phyloP scores from a whole-genome alignment of 495 filamentous ascomycete species.

The Aspergillus carlsbadensis region DNA sequence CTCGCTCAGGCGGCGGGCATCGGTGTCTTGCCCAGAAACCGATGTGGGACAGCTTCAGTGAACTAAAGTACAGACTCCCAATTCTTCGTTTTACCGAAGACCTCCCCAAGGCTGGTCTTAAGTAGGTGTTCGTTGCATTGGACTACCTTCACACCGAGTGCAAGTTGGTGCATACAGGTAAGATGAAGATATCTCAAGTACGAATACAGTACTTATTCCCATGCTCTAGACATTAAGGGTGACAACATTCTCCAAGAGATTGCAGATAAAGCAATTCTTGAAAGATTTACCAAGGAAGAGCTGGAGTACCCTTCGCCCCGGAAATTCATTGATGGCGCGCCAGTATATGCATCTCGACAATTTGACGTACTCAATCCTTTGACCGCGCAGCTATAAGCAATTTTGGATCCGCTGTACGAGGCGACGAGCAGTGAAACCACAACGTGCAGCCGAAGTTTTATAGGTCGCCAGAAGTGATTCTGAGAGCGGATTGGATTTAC shows the following conservation, averaged over 20 bases:
- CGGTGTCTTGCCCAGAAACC: constrained; percentile 38
- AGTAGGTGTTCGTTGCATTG: constrained; percentile 37
- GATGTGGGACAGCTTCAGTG: constrained; percentile 40
- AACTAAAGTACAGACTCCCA: constrained; percentile 31
- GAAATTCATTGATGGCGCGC: constrained; percentile 30
- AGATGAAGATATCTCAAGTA: neutral
- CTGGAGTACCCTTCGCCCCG: constrained; percentile 34
- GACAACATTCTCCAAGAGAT: constrained; percentile 45
- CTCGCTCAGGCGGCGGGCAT: constrained; percentile 29
- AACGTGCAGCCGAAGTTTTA: constrained; percentile 41
- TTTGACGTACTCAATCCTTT: constrained; percentile 30
- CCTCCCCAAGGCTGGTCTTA: constrained; percentile 29
- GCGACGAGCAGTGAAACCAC: constrained; percentile 27
- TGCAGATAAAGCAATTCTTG: constrained; percentile 36
- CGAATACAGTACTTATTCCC: constrained; percentile 5
- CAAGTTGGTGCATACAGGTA: constrained; percentile 49
- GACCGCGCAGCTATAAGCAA: constrained; percentile 55
- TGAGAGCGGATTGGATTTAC: constrained; percentile 43
- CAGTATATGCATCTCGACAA: constrained; percentile 37
- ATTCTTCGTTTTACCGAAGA: constrained; percentile 30
- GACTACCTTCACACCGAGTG: constrained; percentile 47
- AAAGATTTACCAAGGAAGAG: constrained; percentile 32
- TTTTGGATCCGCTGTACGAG: constrained; percentile 76
- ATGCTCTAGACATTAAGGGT: constrained; percentile 37
- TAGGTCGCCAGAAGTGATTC: constrained; percentile 47